Base-by-base conservation (phyloP, 2,329 filamentous ascomycete genomes). In the Calonectria pseudoreteaudii region DNA sequence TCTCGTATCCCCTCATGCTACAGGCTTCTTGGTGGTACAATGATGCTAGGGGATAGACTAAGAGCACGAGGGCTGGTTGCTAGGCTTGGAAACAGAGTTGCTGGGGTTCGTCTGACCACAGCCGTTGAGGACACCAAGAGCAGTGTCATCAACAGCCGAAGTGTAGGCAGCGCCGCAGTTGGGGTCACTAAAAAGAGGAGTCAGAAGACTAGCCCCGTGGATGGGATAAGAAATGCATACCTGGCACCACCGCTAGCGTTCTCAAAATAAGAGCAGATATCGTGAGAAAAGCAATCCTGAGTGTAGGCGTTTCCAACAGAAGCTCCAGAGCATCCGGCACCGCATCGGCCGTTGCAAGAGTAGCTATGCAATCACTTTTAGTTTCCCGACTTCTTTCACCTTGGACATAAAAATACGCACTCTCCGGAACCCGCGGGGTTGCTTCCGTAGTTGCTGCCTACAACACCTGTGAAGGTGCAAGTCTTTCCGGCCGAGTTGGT, bases 211-310 rank as follows among this genome's bases (percentile, higher is more conserved):
- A 0, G 18, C 0, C 1, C 16, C 0, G 9, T 11, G 1, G 20
- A 52, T 2, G 13, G 30, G 9, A 2, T 2, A 11, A n/a, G 10
- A 20, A 28, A 28, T 20, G 8, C 74, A 56, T 78, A 87, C 87
- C 84, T 86, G 0, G 86, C 81, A 3, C 87, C 87, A 10, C 86
- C 86, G n/a, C 81, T 85, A 2, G 87, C 86, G 66, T 85, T 86
- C 36, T 89, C 85, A 72, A 89, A 89, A 75, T 86, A 89, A 5
- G 86, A 88, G 78, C 88, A 89, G 16, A 89, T 85, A 64, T 89
- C 88, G 68, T 89, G 88, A 0, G 85, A 86, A 75, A 87, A 89
- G 76, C 88, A 89, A 65, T 89, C 86, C 73, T 88, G 87, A 0
- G 87, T 88, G 71, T 89, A 89, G 5, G 81, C 86, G 41, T 88